Evolutionary conservation across 306 rosid genomes (phyloP), one percentile per base, ranked within the genome.

Genomic region (Luffa acutangula): DNA sequence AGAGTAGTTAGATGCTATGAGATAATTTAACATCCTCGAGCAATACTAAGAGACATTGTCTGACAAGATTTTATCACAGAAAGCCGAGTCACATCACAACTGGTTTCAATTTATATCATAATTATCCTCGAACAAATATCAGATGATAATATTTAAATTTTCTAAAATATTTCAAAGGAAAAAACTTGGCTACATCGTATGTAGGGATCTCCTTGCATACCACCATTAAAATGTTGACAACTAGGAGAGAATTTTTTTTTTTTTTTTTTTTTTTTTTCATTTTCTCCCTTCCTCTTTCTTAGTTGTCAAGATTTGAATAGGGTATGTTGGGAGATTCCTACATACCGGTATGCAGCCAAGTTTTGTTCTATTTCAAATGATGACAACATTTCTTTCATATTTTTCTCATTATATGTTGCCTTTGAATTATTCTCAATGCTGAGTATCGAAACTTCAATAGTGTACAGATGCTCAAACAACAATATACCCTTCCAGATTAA

Each of bases 381-480:
- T 20, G 3, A 20, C 13, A 42, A 12, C 4, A 21, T 10, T 71
- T 13, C 3, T 71, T 31, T 71, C 76, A 5, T 71, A 21, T 21
- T 71, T 11, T 17, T 2, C 76, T 71, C 56, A 5, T 21, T 71
- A n/a, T 25, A 48, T 20, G 59, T 73, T 73, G 36, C 21, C 51
- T 76, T 76, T 56, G 43, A 52, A 76, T 76, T 25, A 51, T 37
- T 9, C 79, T 54, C 36, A 31, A 15, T 76, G 80, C 85, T 85
- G 80, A 85, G 51, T 83, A 84, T 10, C 73, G 79, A 25, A 80
- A 79, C 76, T 81, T 83, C 75, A 67, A 64, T 88, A 95, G 98
- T 83, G 84, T 82, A 79, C 87, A 72, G 93, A 92, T 85, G 85
- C 89, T 86, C 88, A 81, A 86, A 85, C 87, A 85, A 87, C 92